These are phyloP conservation scores for Ballota nigra DNA, from an alignment of 257 asterid genomes.

Conservation along the genomic window DNA sequence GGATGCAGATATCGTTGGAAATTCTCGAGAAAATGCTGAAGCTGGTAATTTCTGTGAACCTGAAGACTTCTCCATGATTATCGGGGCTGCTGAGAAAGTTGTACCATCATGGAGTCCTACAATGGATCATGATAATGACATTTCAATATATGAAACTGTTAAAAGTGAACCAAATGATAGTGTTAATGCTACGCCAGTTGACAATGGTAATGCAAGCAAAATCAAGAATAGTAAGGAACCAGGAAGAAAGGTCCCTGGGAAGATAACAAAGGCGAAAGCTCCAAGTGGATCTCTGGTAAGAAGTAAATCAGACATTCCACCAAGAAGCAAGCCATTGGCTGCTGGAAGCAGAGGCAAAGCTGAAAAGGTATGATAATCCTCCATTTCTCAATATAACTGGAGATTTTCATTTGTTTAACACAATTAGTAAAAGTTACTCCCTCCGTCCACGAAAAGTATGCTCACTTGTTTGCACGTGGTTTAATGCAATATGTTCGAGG, in stretches of 20 bases:
- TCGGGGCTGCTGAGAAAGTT: slow-evolving; percentile 42
- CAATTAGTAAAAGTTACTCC: background rate
- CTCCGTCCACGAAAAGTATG: too few relatives aligned
- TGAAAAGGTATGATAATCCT: slow-evolving; percentile 43
- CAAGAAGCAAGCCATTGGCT: slow-evolving; percentile 40
- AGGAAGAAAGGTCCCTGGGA: slow-evolving; percentile 38
- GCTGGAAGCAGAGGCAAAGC: slow-evolving; percentile 54
- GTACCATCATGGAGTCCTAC: slow-evolving; percentile 42
- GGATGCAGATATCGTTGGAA: slow-evolving; percentile 49
- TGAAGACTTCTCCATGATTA: slow-evolving; percentile 72
- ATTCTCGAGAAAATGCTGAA: slow-evolving; percentile 28
- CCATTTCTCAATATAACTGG: background rate
- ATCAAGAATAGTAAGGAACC: slow-evolving; percentile 22
- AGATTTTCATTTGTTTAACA: background rate
- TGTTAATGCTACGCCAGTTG: slow-evolving; percentile 28
- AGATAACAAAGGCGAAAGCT: slow-evolving; percentile 37
- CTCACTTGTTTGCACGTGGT: too few relatives aligned
- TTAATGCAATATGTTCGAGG: too few relatives aligned
- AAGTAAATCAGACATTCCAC: slow-evolving; percentile 50
- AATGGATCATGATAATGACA: slow-evolving; percentile 45
- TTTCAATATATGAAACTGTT: slow-evolving; percentile 33
- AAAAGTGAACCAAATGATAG: slow-evolving; percentile 26
- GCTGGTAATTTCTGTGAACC: slow-evolving; percentile 46
- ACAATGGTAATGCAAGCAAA: slow-evolving; percentile 29
- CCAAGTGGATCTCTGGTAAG: slow-evolving; percentile 41